phyloP scores from a whole-genome alignment of 495 filamentous ascomycete genomes.

The Aspergillus baeticus region DNA sequence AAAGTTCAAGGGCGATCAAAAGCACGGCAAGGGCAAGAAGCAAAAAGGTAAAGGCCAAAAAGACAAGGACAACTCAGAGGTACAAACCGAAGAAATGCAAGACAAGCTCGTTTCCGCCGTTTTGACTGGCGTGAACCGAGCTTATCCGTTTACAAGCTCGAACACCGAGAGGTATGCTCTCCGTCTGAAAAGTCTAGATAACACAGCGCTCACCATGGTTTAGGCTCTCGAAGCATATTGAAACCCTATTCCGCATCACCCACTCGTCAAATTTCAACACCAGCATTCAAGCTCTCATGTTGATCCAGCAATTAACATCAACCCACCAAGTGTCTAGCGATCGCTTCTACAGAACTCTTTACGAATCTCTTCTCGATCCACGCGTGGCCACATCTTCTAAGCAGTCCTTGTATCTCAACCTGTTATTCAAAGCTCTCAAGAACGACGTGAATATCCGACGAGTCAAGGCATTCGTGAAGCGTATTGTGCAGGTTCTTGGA shows the following conservation, averaged over 20 bases:
- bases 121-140: conserved; percentile 91
- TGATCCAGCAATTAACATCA: conserved; percentile 87
- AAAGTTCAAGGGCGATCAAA: conserved; percentile 26
- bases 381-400: conserved; percentile 87
- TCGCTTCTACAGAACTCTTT: conserved; percentile 90
- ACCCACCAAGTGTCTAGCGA: conserved; percentile 77
- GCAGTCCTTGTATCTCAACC: conserved; percentile 90
- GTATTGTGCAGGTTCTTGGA: conserved; percentile 79
- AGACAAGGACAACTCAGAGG: conserved; percentile 49
- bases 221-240: conserved; percentile 79
- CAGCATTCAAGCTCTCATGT: conserved; percentile 89
- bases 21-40: conserved; percentile 26
- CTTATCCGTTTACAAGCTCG: conserved; percentile 84
- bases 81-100: conserved; percentile 63
- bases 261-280: conserved; percentile 99
- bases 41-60: conserved; percentile 30
- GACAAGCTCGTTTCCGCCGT: conserved; percentile 91
- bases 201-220: conserved; percentile 19
- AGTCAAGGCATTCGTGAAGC: conserved; percentile 92
- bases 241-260: conserved; percentile 90
- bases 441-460: conserved; percentile 81
- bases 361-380: conserved; percentile 90
- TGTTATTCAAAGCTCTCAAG: conserved; percentile 84
- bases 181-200: neutral
- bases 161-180: conserved; percentile 66